A percentile compares a stretch with the other conserved stretches of the same genome.
phyloP scores from a whole-genome alignment of 306 rosid species.

The Acacia confusa region DNA sequence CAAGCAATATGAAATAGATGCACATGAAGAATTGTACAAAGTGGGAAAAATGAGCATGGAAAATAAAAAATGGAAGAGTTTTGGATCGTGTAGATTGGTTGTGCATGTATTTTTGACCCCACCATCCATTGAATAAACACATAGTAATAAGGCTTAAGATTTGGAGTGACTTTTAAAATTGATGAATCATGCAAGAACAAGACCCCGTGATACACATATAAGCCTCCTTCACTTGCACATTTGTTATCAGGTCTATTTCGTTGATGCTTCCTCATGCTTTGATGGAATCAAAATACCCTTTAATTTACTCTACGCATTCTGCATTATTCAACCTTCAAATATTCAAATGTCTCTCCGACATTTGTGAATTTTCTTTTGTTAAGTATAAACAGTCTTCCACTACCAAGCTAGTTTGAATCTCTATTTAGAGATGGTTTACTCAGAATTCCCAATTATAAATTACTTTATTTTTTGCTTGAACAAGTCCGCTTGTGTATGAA shows the following conservation, averaged over 20 bases:
- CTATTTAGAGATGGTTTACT: neutral
- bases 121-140: neutral
- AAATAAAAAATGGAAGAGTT: neutral
- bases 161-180: neutral
- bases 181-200: neutral
- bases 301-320: neutral
- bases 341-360: neutral
- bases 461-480: neutral
- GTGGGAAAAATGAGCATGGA: neutral
- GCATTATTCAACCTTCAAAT: neutral
- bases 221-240: neutral
- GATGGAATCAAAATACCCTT: neutral
- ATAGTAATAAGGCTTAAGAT: neutral
- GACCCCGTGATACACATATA: too few species aligned
- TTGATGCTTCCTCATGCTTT: conserved; percentile 9
- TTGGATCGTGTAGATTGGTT: neutral
- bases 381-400: neutral
- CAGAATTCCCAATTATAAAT: neutral
- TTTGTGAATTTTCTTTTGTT: neutral
- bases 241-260: neutral
- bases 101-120: neutral
- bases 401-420: neutral
- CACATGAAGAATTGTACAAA: neutral
- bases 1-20: neutral
- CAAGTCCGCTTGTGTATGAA: neutral